Conservation (phyloP, 2,329 filamentous ascomycete species). For the Herpotrichia juniperi region DNA sequence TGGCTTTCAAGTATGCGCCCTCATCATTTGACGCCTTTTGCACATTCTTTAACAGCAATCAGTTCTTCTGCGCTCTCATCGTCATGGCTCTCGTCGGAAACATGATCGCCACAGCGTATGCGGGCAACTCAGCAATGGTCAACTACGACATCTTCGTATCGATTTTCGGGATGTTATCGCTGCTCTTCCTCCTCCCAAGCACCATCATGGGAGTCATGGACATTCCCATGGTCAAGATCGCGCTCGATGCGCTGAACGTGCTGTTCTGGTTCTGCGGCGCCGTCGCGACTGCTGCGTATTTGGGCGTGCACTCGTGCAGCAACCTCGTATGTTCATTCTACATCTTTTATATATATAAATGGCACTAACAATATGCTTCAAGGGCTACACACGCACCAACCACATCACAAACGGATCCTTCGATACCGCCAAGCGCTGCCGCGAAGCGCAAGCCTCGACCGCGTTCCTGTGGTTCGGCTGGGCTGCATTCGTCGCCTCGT, state of each 20-base stretch:
- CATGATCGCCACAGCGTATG: conserved; percentile 61
- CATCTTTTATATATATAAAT: no score
- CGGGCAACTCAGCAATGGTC: conserved; percentile 63
- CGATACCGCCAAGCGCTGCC: conserved; percentile 69
- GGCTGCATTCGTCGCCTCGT: conserved; percentile 61
- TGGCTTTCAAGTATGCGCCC: conserved; percentile 46
- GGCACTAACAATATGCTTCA: background rate
- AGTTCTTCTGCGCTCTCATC: conserved; percentile 67
- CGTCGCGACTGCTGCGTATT: conserved; percentile 72
- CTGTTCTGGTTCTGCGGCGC: conserved; percentile 75
- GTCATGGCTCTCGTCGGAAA: conserved; percentile 67
- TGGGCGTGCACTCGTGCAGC: conserved; percentile 72
- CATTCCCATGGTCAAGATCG: conserved; percentile 60
- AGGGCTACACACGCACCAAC: conserved; percentile 54
- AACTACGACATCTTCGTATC: conserved; percentile 72
- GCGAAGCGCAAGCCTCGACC: conserved; percentile 74
- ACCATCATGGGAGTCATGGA: conserved; percentile 60
- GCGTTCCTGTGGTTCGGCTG: conserved; percentile 84
- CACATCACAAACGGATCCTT: conserved; percentile 68
- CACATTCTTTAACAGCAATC: background rate
- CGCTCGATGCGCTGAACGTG: conserved; percentile 64
- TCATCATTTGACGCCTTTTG: background rate
- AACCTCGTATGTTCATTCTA: conserved; percentile 55
- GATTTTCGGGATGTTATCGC: conserved; percentile 68
- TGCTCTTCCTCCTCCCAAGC: conserved; percentile 66